Evolutionary conservation across 371 early-diverging fungal genomes (phyloP).

Genomic region (Mucor irregularis): DNA sequence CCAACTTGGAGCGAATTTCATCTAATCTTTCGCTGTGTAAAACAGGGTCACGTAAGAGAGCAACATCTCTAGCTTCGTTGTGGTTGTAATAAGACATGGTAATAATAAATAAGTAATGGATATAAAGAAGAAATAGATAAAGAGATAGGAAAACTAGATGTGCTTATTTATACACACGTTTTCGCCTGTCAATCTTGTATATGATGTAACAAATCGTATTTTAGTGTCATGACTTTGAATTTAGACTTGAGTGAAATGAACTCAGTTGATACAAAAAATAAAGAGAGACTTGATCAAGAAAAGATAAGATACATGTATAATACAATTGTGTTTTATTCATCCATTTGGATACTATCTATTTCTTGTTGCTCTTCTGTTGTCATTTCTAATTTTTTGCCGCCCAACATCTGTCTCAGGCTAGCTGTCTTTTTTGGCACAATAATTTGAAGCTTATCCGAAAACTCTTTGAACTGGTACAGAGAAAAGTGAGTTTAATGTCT

Average conservation of each 20-base stretch:
- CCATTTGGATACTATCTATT: slow-evolving; percentile 21
- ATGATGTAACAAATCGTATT: background rate
- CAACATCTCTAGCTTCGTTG: slow-evolving; percentile 30
- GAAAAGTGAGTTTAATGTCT: background rate
- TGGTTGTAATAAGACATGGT: background rate
- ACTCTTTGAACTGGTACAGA: slow-evolving; percentile 39
- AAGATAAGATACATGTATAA: no score
- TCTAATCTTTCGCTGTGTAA: slow-evolving; percentile 48
- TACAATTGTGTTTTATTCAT: slow-evolving; percentile 1
- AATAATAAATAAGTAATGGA: background rate
- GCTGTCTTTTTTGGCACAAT: slow-evolving; percentile 42
- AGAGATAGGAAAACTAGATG: background rate
- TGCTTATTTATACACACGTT: no score
- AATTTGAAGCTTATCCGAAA: slow-evolving; percentile 45
- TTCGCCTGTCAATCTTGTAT: background rate
- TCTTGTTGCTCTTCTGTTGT: slow-evolving; percentile 36
- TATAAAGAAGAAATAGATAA: background rate
- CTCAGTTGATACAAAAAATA: background rate
- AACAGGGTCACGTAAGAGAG: slow-evolving; percentile 41
- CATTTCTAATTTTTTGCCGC: slow-evolving; percentile 38
- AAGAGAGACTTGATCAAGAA: background rate
- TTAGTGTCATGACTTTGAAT: background rate
- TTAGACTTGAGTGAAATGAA: background rate
- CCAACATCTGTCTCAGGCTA: slow-evolving; percentile 32
- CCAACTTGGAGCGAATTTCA: slow-evolving; percentile 58